Percentiles rank a stretch among this genome's conserved stretches.
Evolutionary conservation across 2,329 filamentous ascomycete species (phyloP).

Genomic region (Fusarium cicatricum): DNA sequence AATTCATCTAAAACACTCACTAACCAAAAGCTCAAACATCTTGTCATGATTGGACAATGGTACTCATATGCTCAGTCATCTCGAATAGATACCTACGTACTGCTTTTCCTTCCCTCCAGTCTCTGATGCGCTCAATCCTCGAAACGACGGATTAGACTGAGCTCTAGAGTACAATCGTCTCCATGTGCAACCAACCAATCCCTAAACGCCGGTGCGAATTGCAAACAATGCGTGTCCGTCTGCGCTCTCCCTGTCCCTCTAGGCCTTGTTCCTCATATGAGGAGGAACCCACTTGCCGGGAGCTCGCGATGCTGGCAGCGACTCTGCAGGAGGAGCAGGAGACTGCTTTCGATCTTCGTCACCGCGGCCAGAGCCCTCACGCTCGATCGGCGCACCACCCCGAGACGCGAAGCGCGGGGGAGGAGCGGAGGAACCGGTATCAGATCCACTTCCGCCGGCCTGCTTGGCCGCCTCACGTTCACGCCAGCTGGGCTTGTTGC

Average conservation of each 20-base stretch:
- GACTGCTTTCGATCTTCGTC: conserved; percentile 50
- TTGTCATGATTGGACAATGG: conserved; percentile 30
- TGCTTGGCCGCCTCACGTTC: conserved; percentile 70
- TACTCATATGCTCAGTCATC: conserved; percentile 40
- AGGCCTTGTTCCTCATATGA: conserved; percentile 49
- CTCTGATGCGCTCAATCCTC: conserved; percentile 45
- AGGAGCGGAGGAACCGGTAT: conserved; percentile 45
- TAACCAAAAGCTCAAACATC: conserved; percentile 11
- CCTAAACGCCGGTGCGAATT: conserved; percentile 51
- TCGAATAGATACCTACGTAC: conserved; percentile 41
- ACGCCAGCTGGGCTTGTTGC: conserved; percentile 73
- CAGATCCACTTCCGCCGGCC: conserved; percentile 47
- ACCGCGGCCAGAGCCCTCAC: conserved; percentile 53
- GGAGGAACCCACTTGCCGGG: conserved; percentile 69
- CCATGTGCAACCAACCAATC: conserved; percentile 44
- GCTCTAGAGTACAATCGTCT: conserved; percentile 50
- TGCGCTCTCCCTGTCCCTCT: conserved; percentile 27
- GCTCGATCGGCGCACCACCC: conserved; percentile 53
- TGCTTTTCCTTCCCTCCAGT: conserved; percentile 43
- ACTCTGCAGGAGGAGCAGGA: conserved; percentile 55
- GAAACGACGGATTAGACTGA: conserved; percentile 46
- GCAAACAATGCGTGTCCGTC: conserved; percentile 39
- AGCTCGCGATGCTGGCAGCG: conserved; percentile 60
- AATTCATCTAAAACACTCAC: conserved; percentile 12
- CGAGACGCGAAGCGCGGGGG: conserved; percentile 51